phyloP scores from a whole-genome alignment of 1,284 basidiomycete species.

The Boletus semigastroideus region DNA sequence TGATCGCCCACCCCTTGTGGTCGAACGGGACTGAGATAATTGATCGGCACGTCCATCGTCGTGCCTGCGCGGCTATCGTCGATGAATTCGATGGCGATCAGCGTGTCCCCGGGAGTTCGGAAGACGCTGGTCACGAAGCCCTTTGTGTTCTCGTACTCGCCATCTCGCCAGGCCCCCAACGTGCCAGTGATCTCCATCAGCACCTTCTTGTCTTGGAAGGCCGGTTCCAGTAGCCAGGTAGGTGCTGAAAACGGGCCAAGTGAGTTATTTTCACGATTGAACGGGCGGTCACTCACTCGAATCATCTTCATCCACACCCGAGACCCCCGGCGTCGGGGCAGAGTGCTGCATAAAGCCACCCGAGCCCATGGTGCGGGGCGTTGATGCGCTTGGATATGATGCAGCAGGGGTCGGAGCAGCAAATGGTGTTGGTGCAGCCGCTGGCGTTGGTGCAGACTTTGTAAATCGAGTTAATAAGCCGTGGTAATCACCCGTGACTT shows the following conservation, averaged over 20 bases:
- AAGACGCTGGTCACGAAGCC: conserved; percentile 45
- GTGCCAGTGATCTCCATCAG: conserved; percentile 53
- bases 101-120: conserved; percentile 33
- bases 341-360: conserved; percentile 23
- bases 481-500: neutral
- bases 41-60: conserved; percentile 29
- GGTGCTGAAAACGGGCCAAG: conserved; percentile 13
- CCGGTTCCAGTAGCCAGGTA: conserved; percentile 25
- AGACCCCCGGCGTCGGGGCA: conserved; percentile 37
- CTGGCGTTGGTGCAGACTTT: conserved; percentile 56
- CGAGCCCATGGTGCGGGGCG: conserved; percentile 35
- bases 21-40: conserved; percentile 26
- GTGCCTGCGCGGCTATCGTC: conserved; percentile 25
- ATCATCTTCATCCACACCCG: conserved; percentile 28
- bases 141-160: conserved; percentile 50
- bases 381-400: conserved; percentile 35
- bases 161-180: conserved; percentile 49
- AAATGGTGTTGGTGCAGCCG: conserved; percentile 53
- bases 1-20: conserved; percentile 26
- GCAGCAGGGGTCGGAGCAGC: conserved; percentile 36
- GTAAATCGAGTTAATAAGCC: conserved; percentile 1
- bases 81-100: conserved; percentile 25
- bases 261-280: conserved; percentile 1
- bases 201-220: conserved; percentile 41
- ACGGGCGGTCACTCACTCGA: conserved; percentile 15